phyloP scores from a whole-genome alignment of 1,139 yeast genomes.

The Geotrichum phurueaensis region DNA sequence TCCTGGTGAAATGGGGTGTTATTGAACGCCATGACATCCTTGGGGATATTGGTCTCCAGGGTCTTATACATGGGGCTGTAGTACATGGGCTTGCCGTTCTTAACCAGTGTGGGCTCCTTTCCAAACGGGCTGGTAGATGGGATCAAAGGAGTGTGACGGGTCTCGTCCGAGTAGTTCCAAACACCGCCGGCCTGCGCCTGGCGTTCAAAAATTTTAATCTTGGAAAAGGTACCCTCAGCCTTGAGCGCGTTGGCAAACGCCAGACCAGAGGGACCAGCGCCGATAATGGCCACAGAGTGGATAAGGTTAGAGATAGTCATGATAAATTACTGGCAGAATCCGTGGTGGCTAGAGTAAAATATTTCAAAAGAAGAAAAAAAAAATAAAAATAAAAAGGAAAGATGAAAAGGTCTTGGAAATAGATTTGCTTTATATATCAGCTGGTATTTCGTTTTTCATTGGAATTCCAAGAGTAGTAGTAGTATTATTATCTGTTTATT shows the following conservation, averaged over 20 bases:
- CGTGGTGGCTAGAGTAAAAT: background rate
- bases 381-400: background rate
- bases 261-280: conserved; percentile 68
- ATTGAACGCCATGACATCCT: conserved; percentile 51
- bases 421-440: too few species aligned
- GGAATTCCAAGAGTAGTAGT: background rate
- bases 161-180: conserved; percentile 38
- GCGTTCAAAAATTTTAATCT: conserved; percentile 48
- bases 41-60: conserved; percentile 60
- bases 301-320: background rate
- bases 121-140: conserved; percentile 23
- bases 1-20: conserved; percentile 43
- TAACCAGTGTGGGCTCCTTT: conserved; percentile 22
- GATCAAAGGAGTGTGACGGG: conserved; percentile 21
- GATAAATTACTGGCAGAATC: background rate
- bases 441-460: background rate
- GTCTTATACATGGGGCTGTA: conserved; percentile 45
- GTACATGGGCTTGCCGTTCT: conserved; percentile 27
- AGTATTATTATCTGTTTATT: too few species aligned
- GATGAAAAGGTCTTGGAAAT: background rate
- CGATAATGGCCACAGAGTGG: conserved; percentile 36
- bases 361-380: background rate
- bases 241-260: conserved; percentile 51
- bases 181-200: conserved; percentile 48
- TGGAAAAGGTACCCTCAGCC: conserved; percentile 42